phyloP scores from a whole-genome alignment of 768 basidiomycete genomes.

The Mrakia hoshinonis region DNA sequence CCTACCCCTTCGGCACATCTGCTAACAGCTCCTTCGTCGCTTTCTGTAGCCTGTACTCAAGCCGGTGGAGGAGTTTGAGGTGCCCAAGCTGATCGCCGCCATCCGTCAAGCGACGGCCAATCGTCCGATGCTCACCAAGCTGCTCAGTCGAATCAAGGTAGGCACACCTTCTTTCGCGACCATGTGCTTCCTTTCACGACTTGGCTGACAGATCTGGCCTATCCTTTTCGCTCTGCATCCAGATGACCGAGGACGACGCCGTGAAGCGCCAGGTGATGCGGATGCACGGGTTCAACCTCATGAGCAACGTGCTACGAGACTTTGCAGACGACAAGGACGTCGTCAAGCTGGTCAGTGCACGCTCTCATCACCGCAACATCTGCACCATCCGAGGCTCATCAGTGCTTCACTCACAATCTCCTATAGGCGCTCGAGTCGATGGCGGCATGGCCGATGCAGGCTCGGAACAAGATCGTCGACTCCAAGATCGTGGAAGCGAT shows the following conservation, averaged over 20 bases:
- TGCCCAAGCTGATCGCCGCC: conserved; percentile 84
- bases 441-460: conserved; percentile 63
- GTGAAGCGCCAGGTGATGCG: conserved; percentile 76
- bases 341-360: conserved; percentile 53
- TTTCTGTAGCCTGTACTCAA: conserved; percentile 63
- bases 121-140: conserved; percentile 67
- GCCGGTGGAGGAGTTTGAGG: conserved; percentile 65
- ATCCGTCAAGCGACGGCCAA: conserved; percentile 73
- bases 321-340: conserved; percentile 62
- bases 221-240: not conserved
- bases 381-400: too few relatives aligned
- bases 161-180: conserved; percentile 2
- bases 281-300: conserved; percentile 81
- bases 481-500: conserved; percentile 62
- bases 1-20: not conserved
- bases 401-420: too few relatives aligned
- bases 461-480: conserved; percentile 86
- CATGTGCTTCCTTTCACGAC: not conserved
- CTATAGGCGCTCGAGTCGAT: conserved; percentile 44
- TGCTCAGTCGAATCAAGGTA: conserved; percentile 78
- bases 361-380: not conserved
- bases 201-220: not conserved
- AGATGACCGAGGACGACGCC: conserved; percentile 77
- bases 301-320: conserved; percentile 80
- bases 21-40: conserved; percentile 8